Percentiles rank a stretch among this genome's conserved stretches.
phyloP scores from a whole-genome alignment of 345 rosid genomes.

The Crucihimalaya himalaica region DNA sequence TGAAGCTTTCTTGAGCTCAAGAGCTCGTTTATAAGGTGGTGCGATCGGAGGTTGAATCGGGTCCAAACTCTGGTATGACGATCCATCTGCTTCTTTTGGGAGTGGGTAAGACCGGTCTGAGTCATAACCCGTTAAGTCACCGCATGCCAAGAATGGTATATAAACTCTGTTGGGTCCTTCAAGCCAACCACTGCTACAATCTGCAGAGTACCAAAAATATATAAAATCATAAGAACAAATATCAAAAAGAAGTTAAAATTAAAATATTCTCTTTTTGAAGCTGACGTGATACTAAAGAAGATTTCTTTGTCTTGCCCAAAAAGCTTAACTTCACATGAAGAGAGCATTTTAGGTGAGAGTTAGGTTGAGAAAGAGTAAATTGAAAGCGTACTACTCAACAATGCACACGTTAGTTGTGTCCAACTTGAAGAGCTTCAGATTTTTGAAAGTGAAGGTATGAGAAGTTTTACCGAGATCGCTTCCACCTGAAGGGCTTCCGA shows the following conservation, averaged over 20 bases:
- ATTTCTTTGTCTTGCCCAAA: slow-evolving; percentile 13
- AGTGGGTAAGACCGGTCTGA: slow-evolving; percentile 95
- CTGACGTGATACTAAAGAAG: slow-evolving; percentile 21
- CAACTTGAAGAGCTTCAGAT: slow-evolving; percentile 19
- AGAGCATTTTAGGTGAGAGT: slow-evolving; percentile 33
- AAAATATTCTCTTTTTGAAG: background rate
- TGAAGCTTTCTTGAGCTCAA: slow-evolving; percentile 89
- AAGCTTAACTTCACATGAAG: slow-evolving; percentile 32
- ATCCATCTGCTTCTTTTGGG: slow-evolving; percentile 66
- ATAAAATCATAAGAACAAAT: background rate
- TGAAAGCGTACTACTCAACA: slow-evolving; percentile 32
- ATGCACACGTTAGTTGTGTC: slow-evolving; percentile 33
- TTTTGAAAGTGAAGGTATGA: background rate
- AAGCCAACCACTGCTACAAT: slow-evolving; percentile 90
- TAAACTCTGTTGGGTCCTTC: slow-evolving; percentile 93
- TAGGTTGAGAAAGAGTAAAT: slow-evolving; percentile 34
- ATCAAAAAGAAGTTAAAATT: background rate
- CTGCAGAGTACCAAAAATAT: slow-evolving; percentile 44
- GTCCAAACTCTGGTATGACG: slow-evolving; percentile 77
- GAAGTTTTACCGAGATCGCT: slow-evolving; percentile 69
- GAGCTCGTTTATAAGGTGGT: slow-evolving; percentile 89
- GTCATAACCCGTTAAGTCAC: slow-evolving; percentile 84
- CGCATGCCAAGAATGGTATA: slow-evolving; percentile 89
- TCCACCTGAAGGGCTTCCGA: slow-evolving; percentile 89
- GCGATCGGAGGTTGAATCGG: slow-evolving; percentile 94